Percentiles rank a stretch among this genome's conserved stretches.
Evolutionary conservation across 2,329 filamentous ascomycete species (phyloP).

Genomic region (Lecanicillium sp.): DNA sequence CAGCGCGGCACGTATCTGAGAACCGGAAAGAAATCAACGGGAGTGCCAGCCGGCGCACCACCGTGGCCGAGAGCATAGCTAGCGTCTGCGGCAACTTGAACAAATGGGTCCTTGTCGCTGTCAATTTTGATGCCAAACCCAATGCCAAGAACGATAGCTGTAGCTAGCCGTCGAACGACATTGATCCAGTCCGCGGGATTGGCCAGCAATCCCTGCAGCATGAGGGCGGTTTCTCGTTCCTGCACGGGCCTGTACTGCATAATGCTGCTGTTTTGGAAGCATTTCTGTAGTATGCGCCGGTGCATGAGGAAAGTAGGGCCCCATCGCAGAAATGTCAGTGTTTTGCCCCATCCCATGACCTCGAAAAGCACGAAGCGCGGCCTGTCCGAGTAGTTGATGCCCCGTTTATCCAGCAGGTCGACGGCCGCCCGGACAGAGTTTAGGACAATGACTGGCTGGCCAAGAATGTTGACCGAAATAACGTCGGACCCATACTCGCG

Average conservation of each 20-base stretch:
- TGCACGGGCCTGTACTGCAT: conserved; percentile 30
- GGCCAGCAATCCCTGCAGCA: conserved; percentile 26
- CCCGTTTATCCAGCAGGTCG: conserved; percentile 40
- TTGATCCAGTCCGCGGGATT: conserved; percentile 31
- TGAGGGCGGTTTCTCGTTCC: conserved; percentile 26
- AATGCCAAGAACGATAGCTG: conserved; percentile 36
- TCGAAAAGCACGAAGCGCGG: conserved; percentile 39
- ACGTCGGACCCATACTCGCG: conserved; percentile 45
- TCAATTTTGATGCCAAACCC: conserved; percentile 37
- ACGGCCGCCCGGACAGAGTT: conserved; percentile 36
- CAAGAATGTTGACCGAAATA: conserved; percentile 28
- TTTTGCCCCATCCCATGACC: conserved; percentile 41
- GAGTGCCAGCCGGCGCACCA: conserved; percentile 27
- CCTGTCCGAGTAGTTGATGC: conserved; percentile 38
- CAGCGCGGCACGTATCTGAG: conserved; percentile 36
- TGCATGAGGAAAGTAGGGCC: conserved; percentile 38
- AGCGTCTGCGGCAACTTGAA: conserved; percentile 31
- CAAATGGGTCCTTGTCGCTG: conserved; percentile 32
- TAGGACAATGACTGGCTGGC: conserved; percentile 34
- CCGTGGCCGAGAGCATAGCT: conserved; percentile 25
- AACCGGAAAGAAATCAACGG: conserved; percentile 45
- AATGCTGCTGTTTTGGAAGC: conserved; percentile 35
- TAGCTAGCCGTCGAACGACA: conserved; percentile 32
- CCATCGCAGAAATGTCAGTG: conserved; percentile 39
- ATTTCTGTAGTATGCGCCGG: conserved; percentile 37